Percentiles rank a stretch among this genome's conserved stretches.
Evolutionary conservation across 768 basidiomycete species (phyloP).

Genomic region (Ramaria rubella): DNA sequence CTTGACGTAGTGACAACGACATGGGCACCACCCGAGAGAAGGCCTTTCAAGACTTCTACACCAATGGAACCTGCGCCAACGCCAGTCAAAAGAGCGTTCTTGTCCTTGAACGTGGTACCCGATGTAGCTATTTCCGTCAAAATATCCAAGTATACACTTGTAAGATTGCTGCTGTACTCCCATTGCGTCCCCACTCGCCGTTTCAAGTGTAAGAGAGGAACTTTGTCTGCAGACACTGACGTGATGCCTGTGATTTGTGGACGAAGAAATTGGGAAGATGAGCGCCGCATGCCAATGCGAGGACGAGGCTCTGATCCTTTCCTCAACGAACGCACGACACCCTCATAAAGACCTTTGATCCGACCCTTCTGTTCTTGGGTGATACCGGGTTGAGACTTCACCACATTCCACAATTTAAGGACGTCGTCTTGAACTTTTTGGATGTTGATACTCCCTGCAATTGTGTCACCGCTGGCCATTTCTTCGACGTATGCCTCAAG

Average conservation of each 20-base stretch:
- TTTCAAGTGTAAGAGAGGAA: conserved; percentile 93
- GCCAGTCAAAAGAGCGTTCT: conserved; percentile 96
- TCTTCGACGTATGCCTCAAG: conserved; percentile 96
- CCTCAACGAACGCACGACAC: conserved; percentile 88
- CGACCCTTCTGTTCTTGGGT: conserved; percentile 95
- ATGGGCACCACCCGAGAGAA: conserved; percentile 92
- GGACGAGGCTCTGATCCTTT: conserved; percentile 63
- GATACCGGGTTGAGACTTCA: conserved; percentile 95
- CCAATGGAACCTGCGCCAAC: conserved; percentile 98
- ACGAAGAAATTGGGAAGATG: conserved; percentile 95
- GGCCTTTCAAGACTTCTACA: conserved; percentile 93
- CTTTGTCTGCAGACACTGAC: conserved; percentile 78
- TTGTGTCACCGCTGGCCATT: conserved; percentile 94
- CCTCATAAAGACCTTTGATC: conserved; percentile 92
- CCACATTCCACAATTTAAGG: conserved; percentile 92
- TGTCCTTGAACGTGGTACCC: conserved; percentile 97
- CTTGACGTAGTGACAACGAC: conserved; percentile 98
- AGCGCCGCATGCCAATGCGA: conserved; percentile 62
- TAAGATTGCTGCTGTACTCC: conserved; percentile 97
- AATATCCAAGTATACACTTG: conserved; percentile 92
- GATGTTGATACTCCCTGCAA: conserved; percentile 78
- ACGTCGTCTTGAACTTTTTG: conserved; percentile 98
- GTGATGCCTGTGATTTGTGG: conserved; percentile 71
- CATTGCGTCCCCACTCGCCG: conserved; percentile 91
- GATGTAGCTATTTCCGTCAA: conserved; percentile 98